Evolutionary conservation across 1,139 yeast species (phyloP).

Genomic region (Geotrichum candidum): DNA sequence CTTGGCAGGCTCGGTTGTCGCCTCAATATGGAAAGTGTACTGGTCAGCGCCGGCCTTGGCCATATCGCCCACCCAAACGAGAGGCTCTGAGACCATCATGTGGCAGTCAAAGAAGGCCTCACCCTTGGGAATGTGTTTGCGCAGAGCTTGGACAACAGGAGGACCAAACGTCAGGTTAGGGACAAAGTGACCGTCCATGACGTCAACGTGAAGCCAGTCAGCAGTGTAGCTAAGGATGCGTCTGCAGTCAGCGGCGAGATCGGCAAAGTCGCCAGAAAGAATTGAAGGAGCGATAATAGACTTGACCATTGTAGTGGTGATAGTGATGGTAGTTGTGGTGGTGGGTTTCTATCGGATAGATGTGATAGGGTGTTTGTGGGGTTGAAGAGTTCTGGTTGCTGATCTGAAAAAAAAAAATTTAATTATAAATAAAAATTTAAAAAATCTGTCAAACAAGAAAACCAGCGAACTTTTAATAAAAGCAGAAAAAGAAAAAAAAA

Average conservation of each 20-base stretch:
- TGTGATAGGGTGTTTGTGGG: background rate
- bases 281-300: conserved; percentile 95
- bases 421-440: no score
- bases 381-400: background rate
- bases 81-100: conserved; percentile 97
- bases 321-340: background rate
- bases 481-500: background rate
- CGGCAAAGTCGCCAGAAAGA: conserved; percentile 84
- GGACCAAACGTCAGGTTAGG: conserved; percentile 95
- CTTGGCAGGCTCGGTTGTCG: conserved; percentile 71
- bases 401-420: background rate
- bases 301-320: conserved; percentile 29
- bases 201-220: conserved; percentile 96
- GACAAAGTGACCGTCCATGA: conserved; percentile 98
- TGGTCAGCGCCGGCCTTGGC: conserved; percentile 96
- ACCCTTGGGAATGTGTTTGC: conserved; percentile 67
- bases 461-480: background rate
- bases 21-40: conserved; percentile 93
- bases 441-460: background rate
- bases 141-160: conserved; percentile 74
- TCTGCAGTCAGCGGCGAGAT: conserved; percentile 82
- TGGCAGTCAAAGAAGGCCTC: conserved; percentile 92
- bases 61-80: conserved; percentile 88
- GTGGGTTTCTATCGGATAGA: background rate
- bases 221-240: conserved; percentile 68